phyloP scores from a whole-genome alignment of 2,329 filamentous ascomycete genomes.

The Penicillium griseofulvum region DNA sequence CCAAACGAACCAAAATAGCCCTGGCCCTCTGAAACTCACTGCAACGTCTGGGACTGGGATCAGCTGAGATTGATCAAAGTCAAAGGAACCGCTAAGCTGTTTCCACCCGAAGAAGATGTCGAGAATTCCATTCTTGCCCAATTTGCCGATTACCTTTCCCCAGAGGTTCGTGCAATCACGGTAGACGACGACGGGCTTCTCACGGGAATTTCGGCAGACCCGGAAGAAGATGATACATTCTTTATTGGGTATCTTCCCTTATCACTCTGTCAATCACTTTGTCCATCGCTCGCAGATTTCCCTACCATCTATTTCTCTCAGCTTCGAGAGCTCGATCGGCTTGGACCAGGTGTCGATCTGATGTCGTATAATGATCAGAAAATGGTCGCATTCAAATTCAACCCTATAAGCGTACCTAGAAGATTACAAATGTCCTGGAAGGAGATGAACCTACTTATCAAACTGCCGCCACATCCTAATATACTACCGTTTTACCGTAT shows the following conservation, averaged over 20 bases:
- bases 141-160: slow-evolving; percentile 19
- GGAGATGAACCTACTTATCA: slow-evolving; percentile 26
- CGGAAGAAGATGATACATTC: slow-evolving; percentile 18
- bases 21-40: slow-evolving; percentile 19
- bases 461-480: slow-evolving; percentile 28
- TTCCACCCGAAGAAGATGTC: slow-evolving; percentile 17
- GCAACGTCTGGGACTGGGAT: slow-evolving; percentile 27
- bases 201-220: slow-evolving; percentile 18
- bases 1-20: too few relatives aligned
- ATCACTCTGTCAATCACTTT: slow-evolving; percentile 6
- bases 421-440: slow-evolving; percentile 24
- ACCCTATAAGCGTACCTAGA: slow-evolving; percentile 11
- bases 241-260: slow-evolving; percentile 21
- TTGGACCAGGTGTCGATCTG: slow-evolving; percentile 18
- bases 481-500: slow-evolving; percentile 28
- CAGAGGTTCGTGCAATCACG: slow-evolving; percentile 18
- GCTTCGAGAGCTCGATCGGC: slow-evolving; percentile 18
- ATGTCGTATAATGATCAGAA: slow-evolving; percentile 8
- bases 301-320: slow-evolving; percentile 16
- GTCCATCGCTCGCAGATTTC: slow-evolving; percentile 13
- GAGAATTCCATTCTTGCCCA: slow-evolving; percentile 16
- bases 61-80: slow-evolving; percentile 21
- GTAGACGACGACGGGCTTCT: slow-evolving; percentile 23
- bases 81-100: slow-evolving; percentile 24
- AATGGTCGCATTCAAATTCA: slow-evolving; percentile 22